Percentiles rank a stretch among this genome's conserved stretches.
These are phyloP conservation scores for Rosa chinensis DNA, from an alignment of 306 rosid species.

Conservation along the genomic window DNA sequence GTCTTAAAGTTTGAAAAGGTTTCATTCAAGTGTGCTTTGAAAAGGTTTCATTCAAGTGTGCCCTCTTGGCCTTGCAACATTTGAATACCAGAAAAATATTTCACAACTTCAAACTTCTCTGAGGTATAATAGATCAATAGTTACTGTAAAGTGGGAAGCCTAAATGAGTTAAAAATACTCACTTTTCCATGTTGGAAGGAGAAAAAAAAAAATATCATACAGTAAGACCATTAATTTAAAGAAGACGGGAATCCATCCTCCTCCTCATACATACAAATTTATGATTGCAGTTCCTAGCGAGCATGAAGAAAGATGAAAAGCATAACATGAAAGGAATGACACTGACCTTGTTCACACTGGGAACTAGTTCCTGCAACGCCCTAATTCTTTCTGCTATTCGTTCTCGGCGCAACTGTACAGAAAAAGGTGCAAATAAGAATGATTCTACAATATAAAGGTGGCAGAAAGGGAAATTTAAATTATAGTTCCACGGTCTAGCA, in stretches of 20 bases:
- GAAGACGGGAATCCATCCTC: background rate
- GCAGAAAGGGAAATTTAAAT: background rate
- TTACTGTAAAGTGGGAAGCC: background rate
- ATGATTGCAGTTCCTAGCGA: background rate
- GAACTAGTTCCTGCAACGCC: conserved; percentile 96
- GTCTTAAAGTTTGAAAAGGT: background rate
- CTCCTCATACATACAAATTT: background rate
- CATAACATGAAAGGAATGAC: conserved; percentile 12
- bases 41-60: background rate
- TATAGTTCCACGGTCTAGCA: conserved; percentile 10
- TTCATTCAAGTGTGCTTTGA: background rate
- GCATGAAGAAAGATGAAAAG: conserved; percentile 9
- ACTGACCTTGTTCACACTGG: conserved; percentile 88
- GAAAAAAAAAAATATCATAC: background rate
- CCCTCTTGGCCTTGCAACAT: background rate
- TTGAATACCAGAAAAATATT: background rate
- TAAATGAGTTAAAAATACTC: background rate
- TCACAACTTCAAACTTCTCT: background rate
- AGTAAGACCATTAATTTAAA: background rate
- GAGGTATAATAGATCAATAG: background rate
- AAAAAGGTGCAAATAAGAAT: conserved; percentile 11
- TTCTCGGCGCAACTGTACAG: conserved; percentile 87
- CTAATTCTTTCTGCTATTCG: conserved; percentile 97
- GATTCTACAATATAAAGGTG: background rate
- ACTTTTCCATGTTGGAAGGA: background rate